These are phyloP conservation scores for Collybia nuda DNA, from an alignment of 768 basidiomycete genomes.

Conservation along the genomic window DNA sequence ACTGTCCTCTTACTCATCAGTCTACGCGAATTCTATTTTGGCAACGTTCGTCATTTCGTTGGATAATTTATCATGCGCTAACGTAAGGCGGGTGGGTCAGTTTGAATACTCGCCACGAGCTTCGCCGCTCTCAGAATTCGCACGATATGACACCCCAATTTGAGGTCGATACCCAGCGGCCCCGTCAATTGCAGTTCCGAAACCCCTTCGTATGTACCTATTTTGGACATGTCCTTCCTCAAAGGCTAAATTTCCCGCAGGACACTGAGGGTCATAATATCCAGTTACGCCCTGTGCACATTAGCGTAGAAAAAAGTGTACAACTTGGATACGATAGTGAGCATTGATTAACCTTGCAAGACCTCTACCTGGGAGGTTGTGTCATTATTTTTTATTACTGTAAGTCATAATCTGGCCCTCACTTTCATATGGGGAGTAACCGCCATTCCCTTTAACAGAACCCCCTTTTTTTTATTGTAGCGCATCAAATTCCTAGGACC, in stretches of 20 bases:
- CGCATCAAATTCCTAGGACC: too few relatives aligned
- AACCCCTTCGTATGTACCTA: conserved; percentile 1
- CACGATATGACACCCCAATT: background rate
- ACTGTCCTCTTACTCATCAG: conserved; percentile 19
- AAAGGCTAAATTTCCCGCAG: background rate
- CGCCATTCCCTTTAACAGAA: too few relatives aligned
- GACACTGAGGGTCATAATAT: conserved; percentile 1
- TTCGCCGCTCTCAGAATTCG: conserved; percentile 12
- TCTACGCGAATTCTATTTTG: conserved; percentile 47
- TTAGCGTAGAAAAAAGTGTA: conserved; percentile 20
- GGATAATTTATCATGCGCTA: background rate
- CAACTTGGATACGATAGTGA: too few relatives aligned
- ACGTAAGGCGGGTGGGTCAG: conserved; percentile 2
- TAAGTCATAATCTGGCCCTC: too few relatives aligned
- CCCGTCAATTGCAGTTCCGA: background rate
- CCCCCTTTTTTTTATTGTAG: too few relatives aligned
- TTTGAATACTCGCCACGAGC: conserved; percentile 18
- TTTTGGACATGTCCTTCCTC: background rate
- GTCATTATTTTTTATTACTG: too few relatives aligned
- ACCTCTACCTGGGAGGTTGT: too few relatives aligned
- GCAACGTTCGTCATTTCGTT: conserved; percentile 27
- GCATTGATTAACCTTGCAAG: too few relatives aligned
- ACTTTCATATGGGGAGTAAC: too few relatives aligned
- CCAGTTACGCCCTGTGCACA: conserved; percentile 12
- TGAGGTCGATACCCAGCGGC: background rate